Evolutionary conservation across 495 filamentous ascomycete species (phyloP).

Genomic region (Rostrohypoxylon terebratum): DNA sequence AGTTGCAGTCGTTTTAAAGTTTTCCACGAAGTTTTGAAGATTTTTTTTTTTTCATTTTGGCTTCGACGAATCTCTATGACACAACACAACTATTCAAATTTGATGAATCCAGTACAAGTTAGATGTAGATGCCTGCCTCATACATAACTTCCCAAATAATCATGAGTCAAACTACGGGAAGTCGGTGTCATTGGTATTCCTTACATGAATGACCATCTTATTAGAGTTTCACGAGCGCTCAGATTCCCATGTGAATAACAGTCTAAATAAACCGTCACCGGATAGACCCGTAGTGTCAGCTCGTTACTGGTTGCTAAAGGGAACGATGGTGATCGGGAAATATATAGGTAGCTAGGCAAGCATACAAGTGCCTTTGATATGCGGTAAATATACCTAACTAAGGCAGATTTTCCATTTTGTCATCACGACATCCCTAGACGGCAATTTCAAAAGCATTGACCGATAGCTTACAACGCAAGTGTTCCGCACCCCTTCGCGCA

Average conservation of each 20-base stretch:
- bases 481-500: no score
- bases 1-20: constrained; percentile 6
- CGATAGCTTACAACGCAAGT: no score
- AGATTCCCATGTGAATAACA: constrained; percentile 3
- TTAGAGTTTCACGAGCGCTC: no score
- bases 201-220: no score
- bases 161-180: neutral
- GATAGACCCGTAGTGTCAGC: constrained; percentile 17
- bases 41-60: neutral
- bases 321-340: neutral
- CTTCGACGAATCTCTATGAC: constrained; percentile 2
- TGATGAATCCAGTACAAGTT: neutral
- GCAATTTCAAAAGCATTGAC: no score
- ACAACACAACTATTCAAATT: neutral
- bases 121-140: neutral
- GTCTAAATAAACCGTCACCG: constrained; percentile 22
- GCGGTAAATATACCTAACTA: no score
- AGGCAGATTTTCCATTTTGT: no score
- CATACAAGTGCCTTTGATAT: no score
- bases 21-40: neutral
- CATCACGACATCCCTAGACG: no score
- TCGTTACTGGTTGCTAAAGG: neutral
- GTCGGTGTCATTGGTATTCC: neutral
- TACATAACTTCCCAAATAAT: neutral
- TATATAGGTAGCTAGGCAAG: no score